phyloP scores from a whole-genome alignment of 495 filamentous ascomycete species.

The Ramalina peruviana region DNA sequence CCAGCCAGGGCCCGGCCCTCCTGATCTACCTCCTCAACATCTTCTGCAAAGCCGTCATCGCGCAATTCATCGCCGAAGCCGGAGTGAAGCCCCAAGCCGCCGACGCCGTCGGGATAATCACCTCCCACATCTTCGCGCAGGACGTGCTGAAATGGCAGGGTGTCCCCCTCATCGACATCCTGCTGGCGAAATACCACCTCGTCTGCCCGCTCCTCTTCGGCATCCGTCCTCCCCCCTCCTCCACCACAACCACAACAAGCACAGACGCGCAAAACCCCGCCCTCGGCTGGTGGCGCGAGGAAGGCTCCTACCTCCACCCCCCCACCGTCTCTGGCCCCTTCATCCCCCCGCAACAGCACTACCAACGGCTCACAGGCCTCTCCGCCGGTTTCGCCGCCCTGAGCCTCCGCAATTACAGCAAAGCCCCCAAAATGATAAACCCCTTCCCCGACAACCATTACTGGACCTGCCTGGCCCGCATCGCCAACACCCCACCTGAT shows the following conservation, averaged over 20 bases:
- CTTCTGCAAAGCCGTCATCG: conserved; percentile 62
- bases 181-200: conserved; percentile 74
- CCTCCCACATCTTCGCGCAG: conserved; percentile 59
- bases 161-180: conserved; percentile 62
- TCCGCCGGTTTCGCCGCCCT: conserved; percentile 73
- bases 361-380: conserved; percentile 70
- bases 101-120: conserved; percentile 68
- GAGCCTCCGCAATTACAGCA: conserved; percentile 64
- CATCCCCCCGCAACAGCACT: conserved; percentile 52
- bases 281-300: conserved; percentile 61
- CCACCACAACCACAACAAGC: conserved; percentile 41
- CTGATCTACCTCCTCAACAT: conserved; percentile 76
- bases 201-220: conserved; percentile 81
- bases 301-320: conserved; percentile 17
- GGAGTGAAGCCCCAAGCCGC: conserved; percentile 54
- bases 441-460: conserved; percentile 69
- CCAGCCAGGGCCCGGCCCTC: conserved; percentile 38
- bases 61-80: conserved; percentile 63
- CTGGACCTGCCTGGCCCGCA: conserved; percentile 60
- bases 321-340: conserved; percentile 29
- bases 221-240: conserved; percentile 46
- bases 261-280: conserved; percentile 42
- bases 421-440: conserved; percentile 42
- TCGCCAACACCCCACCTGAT: conserved; percentile 53
- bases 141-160: conserved; percentile 55